These are phyloP conservation scores for Jackrogersella minutella DNA, from an alignment of 495 filamentous ascomycete species.

Conservation along the genomic window DNA sequence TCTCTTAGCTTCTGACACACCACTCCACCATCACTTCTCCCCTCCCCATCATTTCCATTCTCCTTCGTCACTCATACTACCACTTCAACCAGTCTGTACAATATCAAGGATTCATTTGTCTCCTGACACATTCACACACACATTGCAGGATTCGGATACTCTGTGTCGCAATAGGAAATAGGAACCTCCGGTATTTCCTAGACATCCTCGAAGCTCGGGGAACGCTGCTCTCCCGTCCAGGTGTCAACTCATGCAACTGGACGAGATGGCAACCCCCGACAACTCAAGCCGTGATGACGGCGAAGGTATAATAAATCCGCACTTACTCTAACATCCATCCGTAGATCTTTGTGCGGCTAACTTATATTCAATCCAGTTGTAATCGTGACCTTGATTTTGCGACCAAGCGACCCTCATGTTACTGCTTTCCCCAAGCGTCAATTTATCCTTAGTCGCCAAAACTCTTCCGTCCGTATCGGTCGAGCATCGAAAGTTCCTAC, in stretches of 20 bases:
- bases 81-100: constrained; percentile 19
- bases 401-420: background rate
- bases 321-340: background rate
- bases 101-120: background rate
- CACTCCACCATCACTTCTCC: constrained; percentile 23
- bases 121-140: constrained; percentile 7
- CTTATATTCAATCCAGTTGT: constrained; percentile 18
- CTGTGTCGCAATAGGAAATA: background rate
- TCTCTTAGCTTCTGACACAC: constrained; percentile 17
- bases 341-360: background rate
- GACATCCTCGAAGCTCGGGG: constrained; percentile 14
- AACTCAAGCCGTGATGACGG: background rate
- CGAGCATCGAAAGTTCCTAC: constrained; percentile 49
- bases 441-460: constrained; percentile 40
- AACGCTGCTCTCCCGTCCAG: background rate
- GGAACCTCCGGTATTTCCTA: constrained; percentile 3
- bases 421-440: constrained; percentile 37
- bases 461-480: constrained; percentile 46
- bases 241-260: background rate
- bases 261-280: constrained; percentile 16
- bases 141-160: background rate
- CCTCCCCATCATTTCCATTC: constrained; percentile 18
- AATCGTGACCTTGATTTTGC: constrained; percentile 29
- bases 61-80: constrained; percentile 15
- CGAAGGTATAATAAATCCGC: constrained; percentile 16